Percentiles rank a stretch among this genome's conserved stretches.
phyloP scores from a whole-genome alignment of 2,329 filamentous ascomycete species.

The Fusarium abutilonis region DNA sequence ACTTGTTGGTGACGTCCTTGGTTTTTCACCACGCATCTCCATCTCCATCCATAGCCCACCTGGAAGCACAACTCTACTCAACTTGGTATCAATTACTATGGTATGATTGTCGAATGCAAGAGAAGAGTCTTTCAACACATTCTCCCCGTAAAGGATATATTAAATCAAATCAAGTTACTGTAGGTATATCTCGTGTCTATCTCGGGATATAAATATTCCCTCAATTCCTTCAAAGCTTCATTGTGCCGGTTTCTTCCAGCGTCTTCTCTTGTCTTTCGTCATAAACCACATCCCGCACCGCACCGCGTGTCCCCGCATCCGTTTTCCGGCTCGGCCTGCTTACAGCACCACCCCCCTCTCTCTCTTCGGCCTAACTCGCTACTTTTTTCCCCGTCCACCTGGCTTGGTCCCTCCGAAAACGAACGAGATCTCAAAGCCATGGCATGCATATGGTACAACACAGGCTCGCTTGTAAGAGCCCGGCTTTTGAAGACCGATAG shows the following conservation, averaged over 20 bases:
- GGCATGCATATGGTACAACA: slow-evolving; percentile 24
- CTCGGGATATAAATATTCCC: background rate
- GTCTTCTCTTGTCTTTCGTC: slow-evolving; percentile 38
- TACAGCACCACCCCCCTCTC: background rate
- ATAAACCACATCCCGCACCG: slow-evolving; percentile 16
- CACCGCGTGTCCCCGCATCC: slow-evolving; percentile 31
- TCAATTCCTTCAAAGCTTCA: background rate
- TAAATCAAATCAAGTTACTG: no score
- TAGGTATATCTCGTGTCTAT: no score
- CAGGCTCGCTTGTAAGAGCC: slow-evolving; percentile 28
- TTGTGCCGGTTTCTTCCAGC: slow-evolving; percentile 24
- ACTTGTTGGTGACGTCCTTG: slow-evolving; percentile 26
- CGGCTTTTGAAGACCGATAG: background rate
- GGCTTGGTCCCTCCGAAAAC: slow-evolving; percentile 30
- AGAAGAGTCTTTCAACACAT: no score
- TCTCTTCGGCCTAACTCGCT: slow-evolving; percentile 30
- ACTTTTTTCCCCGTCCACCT: slow-evolving; percentile 17
- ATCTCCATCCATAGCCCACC: background rate
- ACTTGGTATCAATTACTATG: no score
- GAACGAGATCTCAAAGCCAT: slow-evolving; percentile 14
- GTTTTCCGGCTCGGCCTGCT: slow-evolving; percentile 28
- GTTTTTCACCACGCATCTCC: slow-evolving; percentile 27
- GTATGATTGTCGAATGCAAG: no score
- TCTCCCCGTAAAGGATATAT: no score
- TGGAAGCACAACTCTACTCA: background rate